Evolutionary conservation across 2,329 filamentous ascomycete species (phyloP).

Genomic region (Trichoderma cornu-damae): DNA sequence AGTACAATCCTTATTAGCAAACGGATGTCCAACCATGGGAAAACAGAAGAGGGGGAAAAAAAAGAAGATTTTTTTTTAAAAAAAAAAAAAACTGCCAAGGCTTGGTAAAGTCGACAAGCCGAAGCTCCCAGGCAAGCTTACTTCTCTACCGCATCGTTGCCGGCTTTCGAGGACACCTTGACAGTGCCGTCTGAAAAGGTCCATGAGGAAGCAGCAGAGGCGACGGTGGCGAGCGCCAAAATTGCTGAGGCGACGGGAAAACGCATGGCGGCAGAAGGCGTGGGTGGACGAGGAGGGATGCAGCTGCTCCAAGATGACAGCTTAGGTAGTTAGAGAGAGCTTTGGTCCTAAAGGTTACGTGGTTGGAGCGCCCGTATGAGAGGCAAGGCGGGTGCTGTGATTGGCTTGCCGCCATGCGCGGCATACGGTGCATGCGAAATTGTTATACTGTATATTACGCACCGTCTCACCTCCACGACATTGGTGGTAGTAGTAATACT

Average conservation of each 20-base stretch:
- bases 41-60: no score
- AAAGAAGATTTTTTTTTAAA: no score
- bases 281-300: conserved; percentile 22
- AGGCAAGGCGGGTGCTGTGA: conserved; percentile 20
- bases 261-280: conserved; percentile 32
- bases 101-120: background rate
- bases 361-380: conserved; percentile 22
- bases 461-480: no score
- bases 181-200: conserved; percentile 68
- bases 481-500: background rate
- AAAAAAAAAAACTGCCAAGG: background rate
- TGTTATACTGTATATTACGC: no score
- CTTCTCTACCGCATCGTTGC: conserved; percentile 60
- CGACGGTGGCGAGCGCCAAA: conserved; percentile 47
- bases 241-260: conserved; percentile 36
- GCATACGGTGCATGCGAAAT: conserved; percentile 6
- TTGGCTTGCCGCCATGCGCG: conserved; percentile 21
- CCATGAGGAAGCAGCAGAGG: conserved; percentile 56
- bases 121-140: conserved; percentile 36
- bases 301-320: conserved; percentile 27
- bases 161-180: conserved; percentile 61
- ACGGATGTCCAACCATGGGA: conserved; percentile 19
- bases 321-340: conserved; percentile 30
- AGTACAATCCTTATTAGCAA: conserved; percentile 24
- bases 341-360: conserved; percentile 27